Conservation (phyloP, 306 rosid species). For the Vigna hirtella region DNA sequence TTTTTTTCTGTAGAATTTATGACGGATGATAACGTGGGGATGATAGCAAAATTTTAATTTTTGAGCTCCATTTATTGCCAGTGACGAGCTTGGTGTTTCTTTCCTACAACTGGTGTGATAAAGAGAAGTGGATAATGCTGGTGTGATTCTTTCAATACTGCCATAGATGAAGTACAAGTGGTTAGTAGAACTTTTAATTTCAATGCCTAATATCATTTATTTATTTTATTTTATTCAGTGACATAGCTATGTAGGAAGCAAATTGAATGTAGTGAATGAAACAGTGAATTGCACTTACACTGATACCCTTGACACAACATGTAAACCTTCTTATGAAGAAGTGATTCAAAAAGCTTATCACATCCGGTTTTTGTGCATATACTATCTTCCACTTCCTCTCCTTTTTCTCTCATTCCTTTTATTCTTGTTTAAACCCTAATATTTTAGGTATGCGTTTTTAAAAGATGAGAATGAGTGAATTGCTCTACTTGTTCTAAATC, state of each 20-base stretch:
- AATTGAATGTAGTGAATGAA: conserved; percentile 32
- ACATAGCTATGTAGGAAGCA: conserved; percentile 31
- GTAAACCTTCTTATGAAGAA: conserved; percentile 34
- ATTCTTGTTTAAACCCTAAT: background rate
- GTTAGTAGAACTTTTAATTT: conserved; percentile 24
- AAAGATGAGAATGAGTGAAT: background rate
- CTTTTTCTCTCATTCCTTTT: background rate
- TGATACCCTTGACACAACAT: conserved; percentile 14
- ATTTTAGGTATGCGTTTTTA: background rate
- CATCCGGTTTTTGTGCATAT: background rate
- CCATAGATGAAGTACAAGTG: conserved; percentile 24
- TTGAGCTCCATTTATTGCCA: conserved; percentile 37
- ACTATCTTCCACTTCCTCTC: background rate
- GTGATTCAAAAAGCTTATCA: conserved; percentile 1
- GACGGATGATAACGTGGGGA: conserved; percentile 18
- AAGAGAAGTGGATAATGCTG: conserved; percentile 27
- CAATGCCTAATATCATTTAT: conserved; percentile 23
- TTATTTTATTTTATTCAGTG: conserved; percentile 31
- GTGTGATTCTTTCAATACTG: conserved; percentile 32
- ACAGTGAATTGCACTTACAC: conserved; percentile 20
- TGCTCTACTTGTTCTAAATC: background rate
- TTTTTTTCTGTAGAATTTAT: conserved; percentile 28
- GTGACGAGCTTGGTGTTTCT: conserved; percentile 13
- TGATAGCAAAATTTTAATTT: conserved; percentile 13
- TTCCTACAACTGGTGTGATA: conserved; percentile 24